Conservation (phyloP, 2,329 filamentous ascomycete genomes). For the Clonostachys chloroleuca region DNA sequence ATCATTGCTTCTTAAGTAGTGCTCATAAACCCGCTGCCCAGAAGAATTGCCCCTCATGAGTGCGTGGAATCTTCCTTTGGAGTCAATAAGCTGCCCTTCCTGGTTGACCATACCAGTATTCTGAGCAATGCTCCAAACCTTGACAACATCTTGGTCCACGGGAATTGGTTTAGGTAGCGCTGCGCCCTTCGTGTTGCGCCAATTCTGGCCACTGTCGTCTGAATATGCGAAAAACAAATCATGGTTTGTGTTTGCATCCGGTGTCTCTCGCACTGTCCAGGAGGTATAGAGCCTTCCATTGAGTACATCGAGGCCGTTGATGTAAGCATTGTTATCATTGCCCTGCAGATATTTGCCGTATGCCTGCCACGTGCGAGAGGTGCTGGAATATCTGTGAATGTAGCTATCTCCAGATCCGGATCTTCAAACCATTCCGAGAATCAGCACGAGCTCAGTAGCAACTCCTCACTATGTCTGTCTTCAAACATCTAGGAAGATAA, state of each 20-base stretch:
- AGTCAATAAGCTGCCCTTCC: constrained; percentile 9
- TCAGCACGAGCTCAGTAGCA: not conserved
- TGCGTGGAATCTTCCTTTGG: constrained; percentile 7
- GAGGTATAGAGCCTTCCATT: constrained; percentile 7
- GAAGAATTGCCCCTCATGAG: constrained; percentile 8
- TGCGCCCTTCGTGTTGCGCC: constrained; percentile 7
- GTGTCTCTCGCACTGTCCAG: constrained; percentile 10
- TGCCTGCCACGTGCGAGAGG: constrained; percentile 5
- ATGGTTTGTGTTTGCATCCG: constrained; percentile 11
- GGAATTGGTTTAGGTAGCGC: constrained; percentile 1
- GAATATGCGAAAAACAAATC: constrained; percentile 10
- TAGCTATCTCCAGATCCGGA: constrained; percentile 11
- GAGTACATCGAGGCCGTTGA: constrained; percentile 8
- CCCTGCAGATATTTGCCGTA: constrained; percentile 9
- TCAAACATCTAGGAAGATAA: too few relatives aligned
- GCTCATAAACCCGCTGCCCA: constrained; percentile 7
- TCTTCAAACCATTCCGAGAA: not conserved
- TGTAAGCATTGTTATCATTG: constrained; percentile 11
- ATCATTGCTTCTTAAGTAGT: constrained; percentile 6
- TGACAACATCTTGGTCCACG: not conserved
- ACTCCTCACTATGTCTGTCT: not conserved
- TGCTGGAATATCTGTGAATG: constrained; percentile 7
- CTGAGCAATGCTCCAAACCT: constrained; percentile 8
- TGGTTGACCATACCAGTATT: constrained; percentile 12
- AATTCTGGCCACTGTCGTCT: constrained; percentile 7